phyloP scores from a whole-genome alignment of 129 eudicot species.

The Arctium minus region DNA sequence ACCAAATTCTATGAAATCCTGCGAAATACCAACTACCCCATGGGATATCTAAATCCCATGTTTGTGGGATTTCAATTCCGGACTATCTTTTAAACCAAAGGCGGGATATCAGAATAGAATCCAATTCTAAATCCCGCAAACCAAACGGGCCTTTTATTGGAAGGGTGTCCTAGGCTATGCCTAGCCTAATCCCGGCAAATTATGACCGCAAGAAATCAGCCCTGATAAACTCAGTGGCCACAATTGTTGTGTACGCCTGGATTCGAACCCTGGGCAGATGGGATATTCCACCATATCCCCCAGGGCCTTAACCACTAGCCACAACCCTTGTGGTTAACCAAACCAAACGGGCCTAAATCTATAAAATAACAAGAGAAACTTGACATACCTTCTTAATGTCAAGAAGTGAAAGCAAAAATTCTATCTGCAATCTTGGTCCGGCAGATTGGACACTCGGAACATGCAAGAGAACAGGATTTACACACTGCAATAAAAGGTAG shows the following conservation, averaged over 20 bases:
- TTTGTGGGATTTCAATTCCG: background rate
- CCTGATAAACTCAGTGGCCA: too few relatives aligned
- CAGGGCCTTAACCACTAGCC: too few relatives aligned
- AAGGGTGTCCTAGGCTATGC: too few relatives aligned
- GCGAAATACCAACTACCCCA: background rate
- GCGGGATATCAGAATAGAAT: background rate
- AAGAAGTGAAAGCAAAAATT: conserved; percentile 68
- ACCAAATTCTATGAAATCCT: background rate
- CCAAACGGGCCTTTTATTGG: too few relatives aligned
- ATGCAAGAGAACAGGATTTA: conserved; percentile 79
- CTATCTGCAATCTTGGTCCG: conserved; percentile 71
- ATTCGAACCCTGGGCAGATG: too few relatives aligned
- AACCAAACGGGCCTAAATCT: background rate
- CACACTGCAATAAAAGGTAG: conserved; percentile 55
- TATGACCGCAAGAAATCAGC: too few relatives aligned
- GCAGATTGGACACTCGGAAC: conserved; percentile 80
- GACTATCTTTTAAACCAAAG: background rate
- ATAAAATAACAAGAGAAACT: background rate
- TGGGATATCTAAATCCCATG: background rate
- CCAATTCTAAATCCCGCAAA: background rate
- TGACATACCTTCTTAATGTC: conserved; percentile 45
- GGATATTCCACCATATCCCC: too few relatives aligned
- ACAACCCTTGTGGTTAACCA: too few relatives aligned
- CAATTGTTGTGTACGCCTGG: too few relatives aligned
- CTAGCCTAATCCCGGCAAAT: too few relatives aligned